Evolutionary conservation across 306 rosid species (phyloP).

Genomic region (Castanospermum australe): DNA sequence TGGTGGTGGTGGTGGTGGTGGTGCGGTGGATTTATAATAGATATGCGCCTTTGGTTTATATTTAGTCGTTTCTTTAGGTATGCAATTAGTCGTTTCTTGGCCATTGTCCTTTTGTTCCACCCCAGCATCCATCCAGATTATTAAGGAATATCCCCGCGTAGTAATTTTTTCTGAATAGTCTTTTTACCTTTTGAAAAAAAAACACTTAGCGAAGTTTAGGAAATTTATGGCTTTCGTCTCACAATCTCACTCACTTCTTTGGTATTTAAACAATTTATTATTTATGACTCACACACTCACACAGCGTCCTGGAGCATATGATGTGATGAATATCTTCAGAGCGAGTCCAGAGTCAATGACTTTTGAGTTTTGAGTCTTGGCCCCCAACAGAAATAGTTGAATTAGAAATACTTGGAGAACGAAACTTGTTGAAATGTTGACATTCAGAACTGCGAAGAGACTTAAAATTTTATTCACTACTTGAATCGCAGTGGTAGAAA

Average conservation of each 20-base stretch:
- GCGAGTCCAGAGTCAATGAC: not conserved
- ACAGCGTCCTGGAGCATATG: not conserved
- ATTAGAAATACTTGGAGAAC: not conserved
- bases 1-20: too few species aligned
- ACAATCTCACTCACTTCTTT: not conserved
- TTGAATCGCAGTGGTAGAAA: not conserved
- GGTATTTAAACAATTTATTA: not conserved
- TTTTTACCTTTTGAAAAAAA: not conserved
- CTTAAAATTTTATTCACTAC: not conserved
- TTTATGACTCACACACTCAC: too few species aligned
- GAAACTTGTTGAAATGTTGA: not conserved
- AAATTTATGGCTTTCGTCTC: not conserved
- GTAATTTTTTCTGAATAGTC: not conserved
- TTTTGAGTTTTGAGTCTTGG: not conserved
- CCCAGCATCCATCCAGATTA: not conserved
- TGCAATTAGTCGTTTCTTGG: not conserved
- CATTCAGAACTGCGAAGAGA: not conserved
- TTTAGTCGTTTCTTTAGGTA: not conserved
- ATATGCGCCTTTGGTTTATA: not conserved
- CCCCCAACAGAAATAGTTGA: not conserved
- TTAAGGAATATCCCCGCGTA: not conserved
- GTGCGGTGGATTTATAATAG: not conserved
- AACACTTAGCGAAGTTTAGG: not conserved
- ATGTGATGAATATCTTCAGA: not conserved
- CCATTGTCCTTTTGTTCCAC: not conserved